A percentile compares a stretch with the other conserved stretches of the same genome.
Evolutionary conservation across 352 stramenopile species (phyloP).

Genomic region (Phytophthora multivora): DNA sequence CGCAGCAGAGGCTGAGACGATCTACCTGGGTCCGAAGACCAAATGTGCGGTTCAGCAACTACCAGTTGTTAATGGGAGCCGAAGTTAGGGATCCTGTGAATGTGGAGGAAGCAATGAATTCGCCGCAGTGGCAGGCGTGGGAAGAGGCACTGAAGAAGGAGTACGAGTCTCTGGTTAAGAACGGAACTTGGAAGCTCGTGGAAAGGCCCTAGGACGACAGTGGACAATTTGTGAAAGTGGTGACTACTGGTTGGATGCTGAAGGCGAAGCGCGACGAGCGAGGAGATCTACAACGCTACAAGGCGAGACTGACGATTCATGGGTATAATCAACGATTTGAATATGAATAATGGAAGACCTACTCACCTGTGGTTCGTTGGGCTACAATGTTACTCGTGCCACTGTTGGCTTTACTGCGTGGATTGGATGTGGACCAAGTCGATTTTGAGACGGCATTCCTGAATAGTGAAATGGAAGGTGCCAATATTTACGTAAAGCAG

Average conservation of each 20-base stretch:
- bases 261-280: constrained; percentile 1
- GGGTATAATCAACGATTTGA: constrained; percentile 7
- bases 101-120: neutral
- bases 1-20: too few relatives aligned
- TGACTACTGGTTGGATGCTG: neutral
- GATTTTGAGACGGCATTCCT: neutral
- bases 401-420: neutral
- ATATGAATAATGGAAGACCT: constrained; percentile 5
- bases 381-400: neutral
- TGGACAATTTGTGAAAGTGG: neutral
- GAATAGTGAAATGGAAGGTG: neutral
- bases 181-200: too few relatives aligned
- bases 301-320: neutral
- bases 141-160: neutral
- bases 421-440: neutral
- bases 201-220: too few relatives aligned
- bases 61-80: neutral
- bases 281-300: constrained; percentile 2
- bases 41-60: neutral
- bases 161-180: too few relatives aligned
- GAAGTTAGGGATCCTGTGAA: neutral
- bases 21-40: neutral
- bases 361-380: neutral
- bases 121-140: neutral
- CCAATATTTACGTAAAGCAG: neutral